Conservation (phyloP, 371 early-diverging fungal species). For the Mortierella sp. region DNA sequence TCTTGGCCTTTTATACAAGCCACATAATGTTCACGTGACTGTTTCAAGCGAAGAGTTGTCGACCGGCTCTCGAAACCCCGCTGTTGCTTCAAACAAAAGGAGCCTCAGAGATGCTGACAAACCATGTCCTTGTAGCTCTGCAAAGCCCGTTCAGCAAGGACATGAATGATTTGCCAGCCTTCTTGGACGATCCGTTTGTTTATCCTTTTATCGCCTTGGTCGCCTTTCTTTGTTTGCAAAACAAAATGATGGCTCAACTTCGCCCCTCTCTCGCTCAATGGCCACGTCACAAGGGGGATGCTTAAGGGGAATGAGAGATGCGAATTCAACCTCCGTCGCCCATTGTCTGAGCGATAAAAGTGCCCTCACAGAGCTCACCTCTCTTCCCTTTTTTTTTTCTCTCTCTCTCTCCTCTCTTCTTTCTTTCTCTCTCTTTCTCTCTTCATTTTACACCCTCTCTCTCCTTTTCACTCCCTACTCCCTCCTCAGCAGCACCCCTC, state of each 20-base stretch:
- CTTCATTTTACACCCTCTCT: constrained; percentile 2
- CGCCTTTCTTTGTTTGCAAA: neutral
- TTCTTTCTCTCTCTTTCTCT: neutral
- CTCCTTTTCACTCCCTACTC: neutral
- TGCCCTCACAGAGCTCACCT: neutral
- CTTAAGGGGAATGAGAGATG: constrained; percentile 2
- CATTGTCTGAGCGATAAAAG: neutral
- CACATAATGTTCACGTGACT: neutral
- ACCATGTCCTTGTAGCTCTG: neutral
- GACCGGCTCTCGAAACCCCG: neutral
- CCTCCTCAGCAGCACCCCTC: neutral
- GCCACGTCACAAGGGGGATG: constrained; percentile 4
- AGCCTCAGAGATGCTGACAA: neutral
- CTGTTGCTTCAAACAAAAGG: neutral
- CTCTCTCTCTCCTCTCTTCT: constrained; percentile 6
- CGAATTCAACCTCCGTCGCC: constrained; percentile 9
- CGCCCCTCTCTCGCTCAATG: neutral
- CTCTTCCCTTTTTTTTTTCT: constrained; percentile 12
- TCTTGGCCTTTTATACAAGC: neutral
- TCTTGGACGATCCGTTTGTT: neutral
- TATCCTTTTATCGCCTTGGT: neutral
- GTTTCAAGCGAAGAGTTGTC: neutral
- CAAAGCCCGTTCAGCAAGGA: neutral
- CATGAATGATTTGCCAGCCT: neutral
- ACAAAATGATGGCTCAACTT: neutral